Percentiles rank a stretch among this genome's conserved stretches.
phyloP scores from a whole-genome alignment of 2,329 filamentous ascomycete genomes.

The Fusarium sp. region DNA sequence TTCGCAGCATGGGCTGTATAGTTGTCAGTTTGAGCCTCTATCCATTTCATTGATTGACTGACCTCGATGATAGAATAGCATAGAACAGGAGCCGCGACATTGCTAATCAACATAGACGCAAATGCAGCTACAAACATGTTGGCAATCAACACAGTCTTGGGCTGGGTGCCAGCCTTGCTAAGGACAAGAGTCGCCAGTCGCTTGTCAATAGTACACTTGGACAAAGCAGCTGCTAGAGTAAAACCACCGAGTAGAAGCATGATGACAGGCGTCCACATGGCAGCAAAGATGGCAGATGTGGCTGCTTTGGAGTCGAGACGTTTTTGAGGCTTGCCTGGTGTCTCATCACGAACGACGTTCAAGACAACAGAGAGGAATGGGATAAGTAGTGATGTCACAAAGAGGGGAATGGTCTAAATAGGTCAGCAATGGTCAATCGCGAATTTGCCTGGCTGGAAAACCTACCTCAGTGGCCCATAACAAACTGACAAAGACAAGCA shows the following conservation, averaged over 20 bases:
- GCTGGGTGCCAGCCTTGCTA: conserved; percentile 93
- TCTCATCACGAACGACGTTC: conserved; percentile 82
- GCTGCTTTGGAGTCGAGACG: conserved; percentile 84
- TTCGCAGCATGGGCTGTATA: conserved; percentile 85
- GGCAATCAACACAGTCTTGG: conserved; percentile 88
- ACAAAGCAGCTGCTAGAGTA: conserved; percentile 92
- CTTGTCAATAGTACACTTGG: conserved; percentile 98
- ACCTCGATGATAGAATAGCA: conserved; percentile 98
- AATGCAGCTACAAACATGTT: conserved; percentile 99
- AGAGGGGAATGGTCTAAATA: conserved; percentile 86
- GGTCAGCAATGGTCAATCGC: conserved; percentile 16
- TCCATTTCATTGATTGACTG: conserved; percentile 41
- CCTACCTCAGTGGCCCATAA: conserved; percentile 94
- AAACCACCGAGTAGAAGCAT: conserved; percentile 98
- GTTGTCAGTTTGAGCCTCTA: conserved; percentile 14
- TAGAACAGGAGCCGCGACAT: conserved; percentile 94
- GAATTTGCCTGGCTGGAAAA: not conserved
- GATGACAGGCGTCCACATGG: conserved; percentile 99
- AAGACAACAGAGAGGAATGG: conserved; percentile 93
- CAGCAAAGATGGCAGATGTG: conserved; percentile 84
- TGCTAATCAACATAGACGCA: conserved; percentile 98
- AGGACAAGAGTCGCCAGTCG: conserved; percentile 95
- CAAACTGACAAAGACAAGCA: conserved; percentile 92
- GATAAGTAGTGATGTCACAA: conserved; percentile 93
- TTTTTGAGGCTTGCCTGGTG: conserved; percentile 63